Evolutionary conservation across 164 flowering plant genomes (phyloP).

Genomic region (Piper betle): DNA sequence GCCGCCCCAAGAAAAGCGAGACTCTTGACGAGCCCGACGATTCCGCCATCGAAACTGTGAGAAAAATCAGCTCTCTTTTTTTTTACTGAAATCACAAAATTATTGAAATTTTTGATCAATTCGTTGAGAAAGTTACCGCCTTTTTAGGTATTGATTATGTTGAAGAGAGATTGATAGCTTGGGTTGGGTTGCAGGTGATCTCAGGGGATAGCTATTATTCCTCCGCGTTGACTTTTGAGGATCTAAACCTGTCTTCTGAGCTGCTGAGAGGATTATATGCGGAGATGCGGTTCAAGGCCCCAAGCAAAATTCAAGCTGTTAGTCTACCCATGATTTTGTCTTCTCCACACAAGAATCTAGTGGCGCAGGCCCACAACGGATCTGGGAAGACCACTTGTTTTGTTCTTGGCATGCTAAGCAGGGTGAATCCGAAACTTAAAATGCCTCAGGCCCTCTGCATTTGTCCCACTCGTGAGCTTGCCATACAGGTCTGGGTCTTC

Average conservation of each 20-base stretch:
- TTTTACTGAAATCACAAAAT: background rate
- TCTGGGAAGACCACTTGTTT: slow-evolving; percentile 97
- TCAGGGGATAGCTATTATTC: slow-evolving; percentile 66
- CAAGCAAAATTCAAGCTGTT: slow-evolving; percentile 85
- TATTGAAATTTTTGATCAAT: background rate
- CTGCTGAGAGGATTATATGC: slow-evolving; percentile 70
- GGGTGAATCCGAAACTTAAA: slow-evolving; percentile 53
- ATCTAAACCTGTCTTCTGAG: slow-evolving; percentile 61
- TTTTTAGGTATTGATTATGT: background rate
- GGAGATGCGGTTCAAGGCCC: slow-evolving; percentile 74
- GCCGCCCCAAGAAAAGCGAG: slow-evolving; percentile 6
- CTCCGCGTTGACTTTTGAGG: slow-evolving; percentile 74
- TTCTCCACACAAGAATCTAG: slow-evolving; percentile 62
- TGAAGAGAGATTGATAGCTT: background rate
- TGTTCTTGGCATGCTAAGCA: slow-evolving; percentile 89
- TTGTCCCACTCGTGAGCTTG: slow-evolving; percentile 89
- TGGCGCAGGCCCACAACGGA: slow-evolving; percentile 97
- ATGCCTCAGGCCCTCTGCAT: slow-evolving; percentile 90
- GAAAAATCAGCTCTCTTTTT: background rate
- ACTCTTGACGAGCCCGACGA: slow-evolving; percentile 59
- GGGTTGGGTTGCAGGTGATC: slow-evolving; percentile 35
- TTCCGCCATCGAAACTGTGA: slow-evolving; percentile 46
- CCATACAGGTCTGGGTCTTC: slow-evolving; percentile 46
- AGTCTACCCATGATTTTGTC: slow-evolving; percentile 89
- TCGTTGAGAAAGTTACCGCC: background rate